Evolutionary conservation across 345 rosid genomes (phyloP).

Genomic region (Lumnitzera littorea): DNA sequence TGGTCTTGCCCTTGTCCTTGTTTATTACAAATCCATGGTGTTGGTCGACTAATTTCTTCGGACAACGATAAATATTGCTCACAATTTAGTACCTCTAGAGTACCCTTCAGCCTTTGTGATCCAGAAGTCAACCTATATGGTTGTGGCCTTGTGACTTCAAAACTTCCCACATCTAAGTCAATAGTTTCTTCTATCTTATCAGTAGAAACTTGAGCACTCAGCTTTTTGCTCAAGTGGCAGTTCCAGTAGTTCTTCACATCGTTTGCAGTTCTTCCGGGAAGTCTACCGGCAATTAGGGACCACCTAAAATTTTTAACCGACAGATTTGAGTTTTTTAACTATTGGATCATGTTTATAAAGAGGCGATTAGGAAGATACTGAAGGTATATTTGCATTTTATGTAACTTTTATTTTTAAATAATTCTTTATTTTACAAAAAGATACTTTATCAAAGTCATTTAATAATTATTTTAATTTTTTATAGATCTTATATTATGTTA

Average conservation of each 20-base stretch:
- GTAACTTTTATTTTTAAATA: too few species aligned
- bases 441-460: too few species aligned
- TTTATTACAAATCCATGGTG: background rate
- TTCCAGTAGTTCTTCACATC: conserved; percentile 36
- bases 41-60: conserved; percentile 1
- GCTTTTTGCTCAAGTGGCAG: conserved; percentile 27
- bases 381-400: too few species aligned
- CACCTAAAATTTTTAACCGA: conserved; percentile 16
- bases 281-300: conserved; percentile 28
- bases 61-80: background rate
- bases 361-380: too few species aligned
- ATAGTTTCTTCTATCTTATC: conserved; percentile 1
- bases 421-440: too few species aligned
- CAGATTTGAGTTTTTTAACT: background rate
- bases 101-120: background rate
- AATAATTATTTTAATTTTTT: too few species aligned
- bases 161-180: background rate
- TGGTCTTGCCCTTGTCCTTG: background rate
- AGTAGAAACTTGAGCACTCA: conserved; percentile 5
- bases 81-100: background rate
- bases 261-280: conserved; percentile 27
- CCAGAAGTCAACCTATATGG: background rate
- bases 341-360: too few species aligned
- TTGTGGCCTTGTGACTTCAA: background rate
- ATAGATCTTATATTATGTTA: too few species aligned